These are phyloP conservation scores for Alternaria metachromatica DNA, from an alignment of 2,329 filamentous ascomycete genomes.

Conservation along the genomic window DNA sequence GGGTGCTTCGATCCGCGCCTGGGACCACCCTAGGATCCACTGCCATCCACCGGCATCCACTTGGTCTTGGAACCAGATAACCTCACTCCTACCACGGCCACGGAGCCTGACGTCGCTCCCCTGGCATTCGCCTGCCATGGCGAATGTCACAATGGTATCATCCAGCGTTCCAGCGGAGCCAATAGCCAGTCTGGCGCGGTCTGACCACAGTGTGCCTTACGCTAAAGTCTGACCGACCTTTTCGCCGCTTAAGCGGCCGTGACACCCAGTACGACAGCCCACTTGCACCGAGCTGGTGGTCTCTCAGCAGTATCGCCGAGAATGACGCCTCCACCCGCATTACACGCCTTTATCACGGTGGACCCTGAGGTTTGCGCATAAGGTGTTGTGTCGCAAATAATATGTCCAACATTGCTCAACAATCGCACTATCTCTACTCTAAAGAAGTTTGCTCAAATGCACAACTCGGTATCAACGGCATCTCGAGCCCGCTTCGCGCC, in stretches of 20 bases:
- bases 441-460: not conserved
- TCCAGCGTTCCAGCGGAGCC: not conserved
- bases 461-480: not conserved
- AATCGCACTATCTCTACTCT: not conserved
- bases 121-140: not conserved
- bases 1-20: conserved; percentile 18
- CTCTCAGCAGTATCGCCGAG: not conserved
- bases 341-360: not conserved
- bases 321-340: not conserved
- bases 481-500: not conserved
- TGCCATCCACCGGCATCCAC: conserved; percentile 6
- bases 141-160: not conserved
- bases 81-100: not conserved
- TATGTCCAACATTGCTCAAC: not conserved
- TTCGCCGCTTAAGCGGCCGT: conserved; percentile 2
- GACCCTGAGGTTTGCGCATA: not conserved
- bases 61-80: conserved; percentile 1
- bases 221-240: conserved; percentile 8
- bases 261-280: conserved; percentile 1
- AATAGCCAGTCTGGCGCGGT: not conserved
- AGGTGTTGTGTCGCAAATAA: not conserved
- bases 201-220: conserved; percentile 1
- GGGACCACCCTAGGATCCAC: conserved; percentile 3
- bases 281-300: conserved; percentile 7
- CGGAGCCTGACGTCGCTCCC: conserved; percentile 1